A percentile compares a stretch with the other conserved stretches of the same genome.
Evolutionary conservation across 768 basidiomycete genomes (phyloP).

Genomic region (Heimioporus sp.): DNA sequence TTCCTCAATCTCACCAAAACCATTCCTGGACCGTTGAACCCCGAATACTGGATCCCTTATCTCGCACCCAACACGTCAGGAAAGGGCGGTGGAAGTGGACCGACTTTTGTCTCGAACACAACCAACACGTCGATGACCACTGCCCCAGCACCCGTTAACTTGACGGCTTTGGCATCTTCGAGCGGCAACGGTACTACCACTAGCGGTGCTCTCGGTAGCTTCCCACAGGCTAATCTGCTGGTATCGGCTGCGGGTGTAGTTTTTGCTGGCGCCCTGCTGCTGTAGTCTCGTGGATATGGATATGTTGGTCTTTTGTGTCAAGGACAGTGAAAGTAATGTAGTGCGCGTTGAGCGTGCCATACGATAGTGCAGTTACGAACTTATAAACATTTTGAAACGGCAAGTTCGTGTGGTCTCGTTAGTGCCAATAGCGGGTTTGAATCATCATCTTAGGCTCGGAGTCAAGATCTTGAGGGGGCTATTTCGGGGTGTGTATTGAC

Average conservation of each 20-base stretch:
- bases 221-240: conserved; percentile 2
- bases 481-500: too few species aligned
- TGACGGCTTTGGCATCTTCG: conserved; percentile 21
- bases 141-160: conserved; percentile 38
- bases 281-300: conserved; percentile 4
- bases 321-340: conserved; percentile 2
- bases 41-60: conserved; percentile 38
- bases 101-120: conserved; percentile 34
- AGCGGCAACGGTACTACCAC: neutral
- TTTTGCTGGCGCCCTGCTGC: conserved; percentile 10
- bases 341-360: neutral
- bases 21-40: conserved; percentile 43
- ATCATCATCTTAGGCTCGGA: too few species aligned
- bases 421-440: too few species aligned
- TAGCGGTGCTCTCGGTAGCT: conserved; percentile 4
- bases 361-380: too few species aligned
- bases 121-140: conserved; percentile 32
- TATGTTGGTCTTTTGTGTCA: neutral
- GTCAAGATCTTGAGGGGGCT: too few species aligned
- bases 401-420: too few species aligned
- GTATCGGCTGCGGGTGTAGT: conserved; percentile 4
- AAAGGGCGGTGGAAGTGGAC: conserved; percentile 39
- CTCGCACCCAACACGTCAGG: conserved; percentile 36
- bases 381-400: too few species aligned
- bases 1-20: conserved; percentile 37